phyloP scores from a whole-genome alignment of 2,329 filamentous ascomycete genomes.

The Calonectria honghensis region DNA sequence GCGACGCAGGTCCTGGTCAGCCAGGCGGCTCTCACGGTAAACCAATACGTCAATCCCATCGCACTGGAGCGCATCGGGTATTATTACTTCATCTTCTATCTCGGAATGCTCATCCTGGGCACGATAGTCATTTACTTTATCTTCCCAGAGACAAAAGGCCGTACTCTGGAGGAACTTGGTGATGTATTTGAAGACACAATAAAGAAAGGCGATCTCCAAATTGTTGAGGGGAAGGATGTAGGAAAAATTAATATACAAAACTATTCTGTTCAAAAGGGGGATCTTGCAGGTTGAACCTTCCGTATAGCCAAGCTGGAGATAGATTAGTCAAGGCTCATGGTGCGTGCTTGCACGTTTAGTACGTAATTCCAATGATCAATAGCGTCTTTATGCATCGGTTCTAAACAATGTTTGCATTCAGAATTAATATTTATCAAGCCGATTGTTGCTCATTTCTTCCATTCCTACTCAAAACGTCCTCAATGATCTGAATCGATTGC shows the following conservation, averaged over 20 bases:
- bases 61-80: conserved; percentile 22
- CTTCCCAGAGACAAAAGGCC: conserved; percentile 30
- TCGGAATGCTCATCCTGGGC: background rate
- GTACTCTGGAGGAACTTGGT: conserved; percentile 20
- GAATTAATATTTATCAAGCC: too few relatives aligned
- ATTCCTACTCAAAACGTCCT: background rate
- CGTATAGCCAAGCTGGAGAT: too few relatives aligned
- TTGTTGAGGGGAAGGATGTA: background rate
- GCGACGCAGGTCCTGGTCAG: background rate
- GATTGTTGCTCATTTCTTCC: background rate
- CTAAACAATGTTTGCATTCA: too few relatives aligned
- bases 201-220: background rate
- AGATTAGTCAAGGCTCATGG: background rate
- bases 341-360: too few relatives aligned
- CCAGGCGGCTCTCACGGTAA: conserved; percentile 14
- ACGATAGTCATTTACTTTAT: background rate
- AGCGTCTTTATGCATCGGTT: background rate
- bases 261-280: background rate
- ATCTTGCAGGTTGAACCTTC: background rate
- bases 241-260: background rate
- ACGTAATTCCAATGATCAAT: background rate
- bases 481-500: background rate
- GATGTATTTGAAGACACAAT: conserved; percentile 11
- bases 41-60: conserved; percentile 32
- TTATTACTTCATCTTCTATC: conserved; percentile 20